phyloP scores from a whole-genome alignment of 2,329 filamentous ascomycete genomes.

The Cladosporium phlei region DNA sequence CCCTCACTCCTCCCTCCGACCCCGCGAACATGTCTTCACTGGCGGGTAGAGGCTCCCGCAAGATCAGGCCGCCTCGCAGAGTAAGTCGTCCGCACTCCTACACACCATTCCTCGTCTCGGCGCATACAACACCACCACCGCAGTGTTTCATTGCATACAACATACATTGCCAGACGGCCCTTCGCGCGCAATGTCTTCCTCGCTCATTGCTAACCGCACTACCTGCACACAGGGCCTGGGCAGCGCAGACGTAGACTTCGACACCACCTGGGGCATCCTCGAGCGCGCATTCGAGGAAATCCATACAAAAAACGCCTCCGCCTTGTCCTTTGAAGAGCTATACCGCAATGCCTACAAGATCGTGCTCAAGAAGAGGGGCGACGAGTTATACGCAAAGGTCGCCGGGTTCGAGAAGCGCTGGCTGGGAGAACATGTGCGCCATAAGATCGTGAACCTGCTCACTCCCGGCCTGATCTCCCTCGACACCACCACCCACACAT shows the following conservation, averaged over 20 bases:
- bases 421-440: slow-evolving; percentile 70
- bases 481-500: slow-evolving; percentile 27
- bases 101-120: background rate
- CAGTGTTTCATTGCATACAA: background rate
- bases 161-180: background rate
- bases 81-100: slow-evolving; percentile 45
- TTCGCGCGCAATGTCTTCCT: background rate
- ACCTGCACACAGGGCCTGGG: slow-evolving; percentile 48
- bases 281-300: slow-evolving; percentile 77
- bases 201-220: slow-evolving; percentile 9
- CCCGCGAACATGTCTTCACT: slow-evolving; percentile 34
- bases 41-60: slow-evolving; percentile 53
- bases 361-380: slow-evolving; percentile 80
- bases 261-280: slow-evolving; percentile 76
- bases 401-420: slow-evolving; percentile 76
- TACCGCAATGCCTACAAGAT: slow-evolving; percentile 94
- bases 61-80: slow-evolving; percentile 63
- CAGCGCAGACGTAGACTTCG: slow-evolving; percentile 69
- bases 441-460: slow-evolving; percentile 65
- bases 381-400: slow-evolving; percentile 74
- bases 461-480: slow-evolving; percentile 62
- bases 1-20: background rate
- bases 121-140: too few relatives aligned
- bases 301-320: slow-evolving; percentile 84
- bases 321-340: slow-evolving; percentile 88